Evolutionary conservation across 257 asterid genomes (phyloP), one percentile per base, ranked within the genome.

Genomic region (Agastache rugosa): DNA sequence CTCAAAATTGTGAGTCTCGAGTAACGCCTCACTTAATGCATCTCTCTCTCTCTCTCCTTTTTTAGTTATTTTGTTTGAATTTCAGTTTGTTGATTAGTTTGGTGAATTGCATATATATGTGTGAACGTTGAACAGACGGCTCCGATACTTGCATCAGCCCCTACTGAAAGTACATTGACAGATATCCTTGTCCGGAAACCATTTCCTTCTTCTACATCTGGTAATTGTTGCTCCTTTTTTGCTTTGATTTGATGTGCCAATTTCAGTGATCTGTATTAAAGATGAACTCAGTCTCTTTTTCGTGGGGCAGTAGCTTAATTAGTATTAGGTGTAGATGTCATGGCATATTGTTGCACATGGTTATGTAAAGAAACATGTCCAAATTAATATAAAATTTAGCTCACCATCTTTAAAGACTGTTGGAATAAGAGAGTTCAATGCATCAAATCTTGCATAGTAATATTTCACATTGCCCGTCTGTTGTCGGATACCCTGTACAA

Each of bases 171-270:
- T 77, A 95, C 86, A 79, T 83, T 95, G 83, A 89, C 97, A 3
- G 98, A 95, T 79, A 90, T 95, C 59, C 81, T 95, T 39, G 96
- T 95, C 62, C 83, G 91, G 74, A 89, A 85, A 79, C 73, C 93
- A 14, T 81, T 83, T 47, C 84, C 97, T 75, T 80, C 97, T 77
- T 82, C 92, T 5, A 71, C 85, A 73, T 76, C 88, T 72, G 92
- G 98, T 95, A 84, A 72, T 56, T 29, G 16, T 59, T 14, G 11
- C 47, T 47, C 2, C 37, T 55, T n/a, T 17, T 64, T 65, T 19
- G 5, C 48, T 77, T 70, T 53, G 62, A 27, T 59, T 19, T 42
- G 71, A 41, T 65, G 48, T 75, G 10, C 66, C 37, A 17, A 27
- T 56, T 65, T 16, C 17, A 51, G 20, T 14, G 31, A 19, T 53